Evolutionary conservation across 2,329 filamentous ascomycete species (phyloP).

Genomic region (Alternaria sp.): DNA sequence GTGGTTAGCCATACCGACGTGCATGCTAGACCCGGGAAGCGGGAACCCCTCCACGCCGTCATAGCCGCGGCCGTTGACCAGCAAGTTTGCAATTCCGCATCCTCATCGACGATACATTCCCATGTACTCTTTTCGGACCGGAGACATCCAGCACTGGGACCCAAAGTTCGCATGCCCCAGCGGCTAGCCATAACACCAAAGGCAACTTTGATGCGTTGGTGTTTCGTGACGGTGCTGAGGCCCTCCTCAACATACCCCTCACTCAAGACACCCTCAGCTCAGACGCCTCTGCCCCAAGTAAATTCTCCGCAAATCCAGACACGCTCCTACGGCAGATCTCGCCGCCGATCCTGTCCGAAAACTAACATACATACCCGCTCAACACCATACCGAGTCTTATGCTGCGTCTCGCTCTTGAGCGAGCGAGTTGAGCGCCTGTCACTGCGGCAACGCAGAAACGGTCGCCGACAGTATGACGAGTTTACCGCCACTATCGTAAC

Average conservation of each 20-base stretch:
- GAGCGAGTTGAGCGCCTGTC: slow-evolving; percentile 10
- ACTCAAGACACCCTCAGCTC: slow-evolving; percentile 25
- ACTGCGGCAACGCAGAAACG: slow-evolving; percentile 11
- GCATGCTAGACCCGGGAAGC: slow-evolving; percentile 27
- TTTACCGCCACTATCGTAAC: slow-evolving; percentile 7
- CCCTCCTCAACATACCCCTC: slow-evolving; percentile 21
- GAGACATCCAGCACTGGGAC: slow-evolving; percentile 1
- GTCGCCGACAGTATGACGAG: slow-evolving; percentile 3
- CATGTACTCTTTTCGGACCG: slow-evolving; percentile 8
- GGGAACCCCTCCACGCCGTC: slow-evolving; percentile 31
- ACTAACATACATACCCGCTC: slow-evolving; percentile 6
- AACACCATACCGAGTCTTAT: slow-evolving; percentile 2
- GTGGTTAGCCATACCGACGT: slow-evolving; percentile 26
- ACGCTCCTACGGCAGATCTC: slow-evolving; percentile 31
- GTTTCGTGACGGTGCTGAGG: slow-evolving; percentile 1
- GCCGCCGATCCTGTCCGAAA: slow-evolving; percentile 30
- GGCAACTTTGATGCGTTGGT: not conserved
- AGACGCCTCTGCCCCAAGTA: slow-evolving; percentile 5
- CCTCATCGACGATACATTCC: slow-evolving; percentile 5
- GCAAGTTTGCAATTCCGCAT: slow-evolving; percentile 9
- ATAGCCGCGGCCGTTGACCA: slow-evolving; percentile 31
- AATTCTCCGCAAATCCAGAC: slow-evolving; percentile 37
- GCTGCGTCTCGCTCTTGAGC: slow-evolving; percentile 1
- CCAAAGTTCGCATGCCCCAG: not conserved
- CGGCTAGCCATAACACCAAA: not conserved